phyloP scores from a whole-genome alignment of 441 rosid species.

The Adansonia gregorii region DNA sequence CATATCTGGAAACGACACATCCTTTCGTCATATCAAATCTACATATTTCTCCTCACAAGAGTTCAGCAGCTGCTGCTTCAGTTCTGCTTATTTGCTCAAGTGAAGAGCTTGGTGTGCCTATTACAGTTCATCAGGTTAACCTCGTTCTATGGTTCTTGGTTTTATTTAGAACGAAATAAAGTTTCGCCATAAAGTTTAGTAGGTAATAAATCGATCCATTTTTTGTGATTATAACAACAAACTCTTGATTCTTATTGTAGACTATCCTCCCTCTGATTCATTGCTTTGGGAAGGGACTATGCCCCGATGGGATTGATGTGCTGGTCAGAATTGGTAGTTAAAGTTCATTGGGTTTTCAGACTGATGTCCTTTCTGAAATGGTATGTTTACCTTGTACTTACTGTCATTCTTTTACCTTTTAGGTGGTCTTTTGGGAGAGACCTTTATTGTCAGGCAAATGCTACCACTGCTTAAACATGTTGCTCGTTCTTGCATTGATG shows the following conservation, averaged over 20 bases:
- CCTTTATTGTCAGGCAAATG: constrained; percentile 77
- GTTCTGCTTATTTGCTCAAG: constrained; percentile 89
- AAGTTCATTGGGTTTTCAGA: constrained; percentile 40
- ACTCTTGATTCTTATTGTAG: constrained; percentile 48
- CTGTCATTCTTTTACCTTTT: constrained; percentile 42
- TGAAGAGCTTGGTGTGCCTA: constrained; percentile 93
- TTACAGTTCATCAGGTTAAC: constrained; percentile 85
- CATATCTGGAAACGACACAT: constrained; percentile 77
- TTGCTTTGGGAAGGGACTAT: constrained; percentile 91
- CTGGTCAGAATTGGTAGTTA: constrained; percentile 91
- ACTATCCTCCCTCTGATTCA: constrained; percentile 88
- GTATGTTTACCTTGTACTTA: constrained; percentile 31
- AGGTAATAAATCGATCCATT: background rate
- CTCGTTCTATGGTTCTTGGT: constrained; percentile 28
- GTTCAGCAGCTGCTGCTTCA: constrained; percentile 88
- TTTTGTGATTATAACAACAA: constrained; percentile 30
- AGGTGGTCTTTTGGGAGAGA: constrained; percentile 87
- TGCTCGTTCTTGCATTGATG: constrained; percentile 59
- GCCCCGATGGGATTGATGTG: constrained; percentile 89
- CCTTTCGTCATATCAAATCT: constrained; percentile 83
- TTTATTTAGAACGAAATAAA: constrained; percentile 22
- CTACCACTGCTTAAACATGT: constrained; percentile 86
- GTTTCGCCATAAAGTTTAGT: background rate
- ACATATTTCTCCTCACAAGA: constrained; percentile 71
- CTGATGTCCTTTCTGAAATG: constrained; percentile 32